Evolutionary conservation across 805 yeast genomes (phyloP).

Genomic region (Jamesozyma jinghongensis): DNA sequence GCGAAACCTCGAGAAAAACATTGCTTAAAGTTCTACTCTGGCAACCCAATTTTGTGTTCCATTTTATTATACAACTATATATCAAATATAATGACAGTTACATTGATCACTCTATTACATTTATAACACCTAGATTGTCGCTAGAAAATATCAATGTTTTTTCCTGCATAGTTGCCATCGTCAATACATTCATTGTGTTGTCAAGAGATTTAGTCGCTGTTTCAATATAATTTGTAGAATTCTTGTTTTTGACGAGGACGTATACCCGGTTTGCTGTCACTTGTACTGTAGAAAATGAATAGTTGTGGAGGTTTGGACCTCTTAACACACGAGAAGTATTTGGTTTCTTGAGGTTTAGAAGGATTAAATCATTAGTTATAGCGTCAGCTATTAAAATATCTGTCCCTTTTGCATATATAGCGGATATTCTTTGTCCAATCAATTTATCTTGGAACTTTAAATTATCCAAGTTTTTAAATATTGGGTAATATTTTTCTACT

Average conservation of each 20-base stretch:
- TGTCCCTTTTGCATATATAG: slow-evolving; percentile 6
- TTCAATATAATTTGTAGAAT: not conserved
- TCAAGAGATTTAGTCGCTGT: not conserved
- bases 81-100: no score
- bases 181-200: not conserved
- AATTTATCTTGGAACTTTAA: slow-evolving; percentile 2
- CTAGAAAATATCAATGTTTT: not conserved
- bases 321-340: slow-evolving; percentile 7
- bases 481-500: slow-evolving; percentile 14
- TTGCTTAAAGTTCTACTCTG: no score
- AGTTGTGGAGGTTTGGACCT: slow-evolving; percentile 4
- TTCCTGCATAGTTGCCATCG: not conserved
- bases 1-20: no score
- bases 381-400: slow-evolving; percentile 15
- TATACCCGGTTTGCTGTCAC: slow-evolving; percentile 18
- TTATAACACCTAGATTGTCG: slow-evolving; percentile 1
- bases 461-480: slow-evolving; percentile 7
- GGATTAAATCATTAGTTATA: slow-evolving; percentile 12
- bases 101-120: not conserved
- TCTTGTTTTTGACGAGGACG: slow-evolving; percentile 5
- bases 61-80: no score
- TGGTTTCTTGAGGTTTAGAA: slow-evolving; percentile 12
- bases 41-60: no score
- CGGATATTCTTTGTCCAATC: not conserved
- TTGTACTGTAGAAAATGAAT: slow-evolving; percentile 9